Conservation (phyloP, 495 filamentous ascomycete genomes). For the Hyaloscypha bicolor region DNA sequence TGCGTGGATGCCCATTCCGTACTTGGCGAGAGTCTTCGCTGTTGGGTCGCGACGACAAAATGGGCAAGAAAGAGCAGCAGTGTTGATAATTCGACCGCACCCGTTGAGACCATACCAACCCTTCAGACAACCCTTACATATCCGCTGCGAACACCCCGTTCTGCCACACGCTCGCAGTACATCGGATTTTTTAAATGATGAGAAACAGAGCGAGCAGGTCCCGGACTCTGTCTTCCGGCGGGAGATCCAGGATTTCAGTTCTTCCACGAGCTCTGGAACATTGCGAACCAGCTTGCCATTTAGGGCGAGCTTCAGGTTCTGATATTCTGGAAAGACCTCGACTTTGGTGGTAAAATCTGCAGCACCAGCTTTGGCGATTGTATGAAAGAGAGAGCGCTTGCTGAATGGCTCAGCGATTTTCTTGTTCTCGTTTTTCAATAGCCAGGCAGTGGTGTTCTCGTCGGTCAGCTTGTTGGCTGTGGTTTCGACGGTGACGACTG, state of each 20-base stretch:
- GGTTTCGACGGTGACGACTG: conserved; percentile 37
- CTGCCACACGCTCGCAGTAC: conserved; percentile 36
- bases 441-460: conserved; percentile 43
- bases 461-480: conserved; percentile 33
- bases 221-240: conserved; percentile 36
- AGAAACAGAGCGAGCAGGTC: conserved; percentile 47
- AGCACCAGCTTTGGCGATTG: conserved; percentile 36
- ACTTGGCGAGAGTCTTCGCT: conserved; percentile 34
- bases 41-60: conserved; percentile 45
- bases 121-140: conserved; percentile 33
- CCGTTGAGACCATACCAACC: conserved; percentile 38
- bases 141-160: conserved; percentile 31
- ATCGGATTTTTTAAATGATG: conserved; percentile 27
- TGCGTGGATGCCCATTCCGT: conserved; percentile 34
- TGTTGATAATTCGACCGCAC: conserved; percentile 41
- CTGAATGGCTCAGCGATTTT: conserved; percentile 39
- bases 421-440: conserved; percentile 38
- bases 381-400: conserved; percentile 42
- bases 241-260: conserved; percentile 38
- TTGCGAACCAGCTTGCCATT: conserved; percentile 47
- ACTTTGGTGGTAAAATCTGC: conserved; percentile 38
- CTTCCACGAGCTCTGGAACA: conserved; percentile 31
- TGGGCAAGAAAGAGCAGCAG: conserved; percentile 43
- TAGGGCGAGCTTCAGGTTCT: conserved; percentile 27
- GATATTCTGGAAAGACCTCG: conserved; percentile 36